Percentiles rank a stretch among this genome's conserved stretches.
Conservation (phyloP, 257 asterid genomes). For the Ajuga chamaepitys region DNA sequence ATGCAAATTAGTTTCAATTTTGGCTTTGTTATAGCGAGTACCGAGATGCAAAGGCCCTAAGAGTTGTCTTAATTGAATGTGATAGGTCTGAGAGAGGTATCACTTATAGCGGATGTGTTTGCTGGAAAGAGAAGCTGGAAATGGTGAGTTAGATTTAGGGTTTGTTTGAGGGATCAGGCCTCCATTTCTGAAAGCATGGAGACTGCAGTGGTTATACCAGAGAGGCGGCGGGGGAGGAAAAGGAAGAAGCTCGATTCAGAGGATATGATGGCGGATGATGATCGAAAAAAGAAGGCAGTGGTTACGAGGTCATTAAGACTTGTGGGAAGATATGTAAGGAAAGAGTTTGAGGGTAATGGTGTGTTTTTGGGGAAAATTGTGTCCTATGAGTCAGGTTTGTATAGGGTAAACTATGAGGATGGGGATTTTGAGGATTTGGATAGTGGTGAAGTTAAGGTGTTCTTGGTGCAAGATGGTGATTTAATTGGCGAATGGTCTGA, state of each 20-base stretch:
- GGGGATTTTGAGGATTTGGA: slow-evolving; percentile 87
- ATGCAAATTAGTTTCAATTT: neutral
- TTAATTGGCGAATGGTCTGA: slow-evolving; percentile 55
- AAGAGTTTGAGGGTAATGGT: slow-evolving; percentile 68
- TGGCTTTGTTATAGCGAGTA: neutral
- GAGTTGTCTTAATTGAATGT: slow-evolving; percentile 15
- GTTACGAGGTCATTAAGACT: slow-evolving; percentile 43
- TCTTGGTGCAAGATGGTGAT: slow-evolving; percentile 51
- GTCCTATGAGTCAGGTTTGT: slow-evolving; percentile 59
- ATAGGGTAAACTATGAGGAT: slow-evolving; percentile 74
- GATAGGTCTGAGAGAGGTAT: slow-evolving; percentile 18
- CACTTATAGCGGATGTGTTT: slow-evolving; percentile 4
- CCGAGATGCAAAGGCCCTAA: slow-evolving; percentile 10
- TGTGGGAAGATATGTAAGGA: slow-evolving; percentile 64
- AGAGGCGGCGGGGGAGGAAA: slow-evolving; percentile 69
- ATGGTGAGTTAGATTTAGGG: slow-evolving; percentile 25
- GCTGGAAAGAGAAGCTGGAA: slow-evolving; percentile 6
- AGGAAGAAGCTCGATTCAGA: slow-evolving; percentile 50
- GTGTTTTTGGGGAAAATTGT: slow-evolving; percentile 60
- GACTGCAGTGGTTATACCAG: slow-evolving; percentile 23
- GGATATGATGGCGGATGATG: slow-evolving; percentile 32
- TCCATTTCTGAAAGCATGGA: slow-evolving; percentile 38
- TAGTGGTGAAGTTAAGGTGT: slow-evolving; percentile 40
- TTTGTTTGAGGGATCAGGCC: slow-evolving; percentile 15
- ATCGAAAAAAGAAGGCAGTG: slow-evolving; percentile 41